Evolutionary conservation across 2,329 filamentous ascomycete species (phyloP).

Genomic region (Leptographium procerum): DNA sequence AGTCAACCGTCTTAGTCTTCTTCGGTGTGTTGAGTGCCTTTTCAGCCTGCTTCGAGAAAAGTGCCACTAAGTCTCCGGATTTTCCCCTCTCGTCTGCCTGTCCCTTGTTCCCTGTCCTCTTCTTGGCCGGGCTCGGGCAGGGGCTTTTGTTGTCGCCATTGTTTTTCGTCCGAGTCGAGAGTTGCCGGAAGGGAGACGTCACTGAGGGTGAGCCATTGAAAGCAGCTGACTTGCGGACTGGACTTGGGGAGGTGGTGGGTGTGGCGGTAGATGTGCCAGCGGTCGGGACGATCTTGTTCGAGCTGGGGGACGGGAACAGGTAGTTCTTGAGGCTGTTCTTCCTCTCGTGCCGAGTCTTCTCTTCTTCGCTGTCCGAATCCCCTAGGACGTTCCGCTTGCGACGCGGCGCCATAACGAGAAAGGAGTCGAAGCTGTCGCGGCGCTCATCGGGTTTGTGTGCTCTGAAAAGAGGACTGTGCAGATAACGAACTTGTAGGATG

Average conservation of each 20-base stretch:
- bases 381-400: constrained; percentile 45
- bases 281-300: constrained; percentile 20
- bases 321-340: constrained; percentile 40
- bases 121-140: constrained; percentile 36
- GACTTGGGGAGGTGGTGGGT: constrained; percentile 29
- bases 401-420: constrained; percentile 41
- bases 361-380: constrained; percentile 38
- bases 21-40: constrained; percentile 25
- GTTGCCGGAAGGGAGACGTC: not conserved
- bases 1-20: constrained; percentile 12
- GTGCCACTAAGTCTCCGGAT: constrained; percentile 43
- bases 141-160: constrained; percentile 21
- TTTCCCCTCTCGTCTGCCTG: constrained; percentile 37
- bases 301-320: constrained; percentile 39
- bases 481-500: not conserved
- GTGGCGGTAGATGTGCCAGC: constrained; percentile 16
- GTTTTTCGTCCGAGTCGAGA: constrained; percentile 9
- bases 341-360: constrained; percentile 21
- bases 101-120: constrained; percentile 15
- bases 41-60: constrained; percentile 52
- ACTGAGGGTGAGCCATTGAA: not conserved
- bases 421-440: not conserved
- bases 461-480: not conserved
- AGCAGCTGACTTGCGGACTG: constrained; percentile 22
- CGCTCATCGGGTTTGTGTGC: not conserved